Evolutionary conservation across 495 filamentous ascomycete genomes (phyloP).

Genomic region (Chaetomium cochliodes): DNA sequence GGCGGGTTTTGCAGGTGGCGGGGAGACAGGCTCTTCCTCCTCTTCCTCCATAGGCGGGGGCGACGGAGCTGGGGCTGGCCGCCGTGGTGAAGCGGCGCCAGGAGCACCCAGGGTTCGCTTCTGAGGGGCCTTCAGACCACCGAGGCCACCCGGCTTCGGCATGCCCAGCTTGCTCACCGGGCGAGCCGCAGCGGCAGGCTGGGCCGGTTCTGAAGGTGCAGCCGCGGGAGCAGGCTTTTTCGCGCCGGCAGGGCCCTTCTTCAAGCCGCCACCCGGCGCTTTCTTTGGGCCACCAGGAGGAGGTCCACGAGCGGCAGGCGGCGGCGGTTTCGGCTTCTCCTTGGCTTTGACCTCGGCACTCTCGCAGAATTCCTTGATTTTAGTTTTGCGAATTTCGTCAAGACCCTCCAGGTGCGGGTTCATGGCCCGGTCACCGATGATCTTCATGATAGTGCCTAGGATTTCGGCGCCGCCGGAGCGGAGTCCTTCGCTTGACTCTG

Average conservation of each 20-base stretch:
- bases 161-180: slow-evolving; percentile 61
- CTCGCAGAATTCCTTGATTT: slow-evolving; percentile 94
- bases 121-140: slow-evolving; percentile 69
- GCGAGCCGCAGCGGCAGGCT: slow-evolving; percentile 55
- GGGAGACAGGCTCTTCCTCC: slow-evolving; percentile 59
- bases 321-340: slow-evolving; percentile 86
- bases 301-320: slow-evolving; percentile 57
- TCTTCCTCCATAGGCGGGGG: slow-evolving; percentile 45
- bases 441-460: slow-evolving; percentile 96
- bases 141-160: slow-evolving; percentile 66
- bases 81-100: slow-evolving; percentile 62
- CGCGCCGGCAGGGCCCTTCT: slow-evolving; percentile 45
- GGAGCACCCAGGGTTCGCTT: slow-evolving; percentile 58
- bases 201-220: slow-evolving; percentile 43
- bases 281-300: slow-evolving; percentile 52
- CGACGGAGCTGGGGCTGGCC: slow-evolving; percentile 53
- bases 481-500: slow-evolving; percentile 80
- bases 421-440: slow-evolving; percentile 97
- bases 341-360: slow-evolving; percentile 94
- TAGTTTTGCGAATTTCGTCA: slow-evolving; percentile 93
- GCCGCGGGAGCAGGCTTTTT: slow-evolving; percentile 43
- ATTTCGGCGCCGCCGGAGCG: slow-evolving; percentile 87
- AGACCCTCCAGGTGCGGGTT: slow-evolving; percentile 89
- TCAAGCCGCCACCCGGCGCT: slow-evolving; percentile 42
- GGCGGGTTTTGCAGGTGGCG: slow-evolving; percentile 41